Evolutionary conservation across 306 rosid species (phyloP), one percentile per base, ranked within the genome.

Genomic region (Lathyrus tuberosus): DNA sequence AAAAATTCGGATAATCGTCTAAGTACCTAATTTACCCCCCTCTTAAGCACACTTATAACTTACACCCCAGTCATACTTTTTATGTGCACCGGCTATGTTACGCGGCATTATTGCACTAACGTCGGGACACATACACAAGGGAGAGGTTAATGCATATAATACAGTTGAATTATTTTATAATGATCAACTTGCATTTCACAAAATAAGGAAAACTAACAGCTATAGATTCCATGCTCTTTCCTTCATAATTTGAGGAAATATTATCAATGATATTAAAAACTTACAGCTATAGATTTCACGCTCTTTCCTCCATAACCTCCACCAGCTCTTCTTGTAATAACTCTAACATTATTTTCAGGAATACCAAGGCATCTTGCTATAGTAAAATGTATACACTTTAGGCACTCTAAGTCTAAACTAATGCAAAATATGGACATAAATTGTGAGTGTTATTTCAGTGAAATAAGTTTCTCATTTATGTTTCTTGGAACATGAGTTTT

Each of bases 241-340:
- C n/a, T n/a, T n/a, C n/a, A 24, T 24, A 6, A 33, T 33, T 8
- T 33, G 5, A 33, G 38, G 38, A 33, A 33, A 33, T 33, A 6
- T 33, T n/a, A n/a, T n/a, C 38, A 33, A 33, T 33, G 38, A 33
- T 33, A 33, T 33, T 33, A 35, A 64, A 78, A 76, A 81, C 96
- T 84, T 80, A 93, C 96, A 44, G 86, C 48, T 46, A 78, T 28
- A 9, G 98, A 47, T 65, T 60, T 85, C 4, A 65, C 0, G 63
- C 69, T 76, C 68, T 90, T 93, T 72, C 98, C 98, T 41, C 98
- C 98, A 77, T 88, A 88, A 52, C 96, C 93, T 68, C 98, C 98
- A 10, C 98, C 98, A 75, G 85, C 93, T 84, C 95, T 83, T 77
- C 96, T 88, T 6, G 98, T 90, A 80, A 92, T 84, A 30, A 90